Percentiles rank a stretch among this genome's conserved stretches.
Evolutionary conservation across 331 rosid species (phyloP).

Genomic region (Quercus tomentella): DNA sequence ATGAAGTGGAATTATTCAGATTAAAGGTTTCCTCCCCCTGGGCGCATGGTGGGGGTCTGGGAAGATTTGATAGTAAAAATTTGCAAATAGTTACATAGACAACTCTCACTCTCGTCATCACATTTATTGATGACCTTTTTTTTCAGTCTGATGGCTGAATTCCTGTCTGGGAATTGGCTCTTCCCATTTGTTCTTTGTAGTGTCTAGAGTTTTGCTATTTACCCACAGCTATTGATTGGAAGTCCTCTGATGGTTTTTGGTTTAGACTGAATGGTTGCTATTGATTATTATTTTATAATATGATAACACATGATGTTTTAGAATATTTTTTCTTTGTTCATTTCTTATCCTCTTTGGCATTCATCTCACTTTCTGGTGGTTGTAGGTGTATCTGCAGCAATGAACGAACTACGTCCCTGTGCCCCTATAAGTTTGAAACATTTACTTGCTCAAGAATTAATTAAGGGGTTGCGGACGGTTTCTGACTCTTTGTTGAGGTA

Average conservation of each 20-base stretch:
- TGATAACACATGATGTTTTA: not conserved
- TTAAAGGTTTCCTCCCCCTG: not conserved
- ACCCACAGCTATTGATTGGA: not conserved
- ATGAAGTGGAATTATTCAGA: not conserved
- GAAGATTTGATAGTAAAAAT: too few relatives aligned
- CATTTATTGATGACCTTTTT: not conserved
- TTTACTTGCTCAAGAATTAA: slow-evolving; percentile 77
- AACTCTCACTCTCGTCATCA: not conserved
- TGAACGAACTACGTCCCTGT: slow-evolving; percentile 97
- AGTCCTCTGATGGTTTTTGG: not conserved
- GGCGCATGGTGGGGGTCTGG: too few relatives aligned
- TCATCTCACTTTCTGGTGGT: slow-evolving; percentile 23
- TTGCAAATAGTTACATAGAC: not conserved
- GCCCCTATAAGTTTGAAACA: slow-evolving; percentile 86
- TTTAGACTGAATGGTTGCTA: not conserved
- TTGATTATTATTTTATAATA: not conserved
- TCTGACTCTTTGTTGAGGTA: slow-evolving; percentile 81
- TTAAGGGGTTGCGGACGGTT: slow-evolving; percentile 74
- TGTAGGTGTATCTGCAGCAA: slow-evolving; percentile 91
- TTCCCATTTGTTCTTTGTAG: not conserved
- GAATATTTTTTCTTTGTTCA: not conserved
- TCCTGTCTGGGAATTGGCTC: not conserved
- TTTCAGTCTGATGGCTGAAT: not conserved
- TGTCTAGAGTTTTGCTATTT: not conserved
- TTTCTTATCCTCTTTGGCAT: not conserved